A percentile compares a stretch with the other conserved stretches of the same genome.
Conservation (phyloP, 495 filamentous ascomycete genomes). For the Penicillium alfredii region DNA sequence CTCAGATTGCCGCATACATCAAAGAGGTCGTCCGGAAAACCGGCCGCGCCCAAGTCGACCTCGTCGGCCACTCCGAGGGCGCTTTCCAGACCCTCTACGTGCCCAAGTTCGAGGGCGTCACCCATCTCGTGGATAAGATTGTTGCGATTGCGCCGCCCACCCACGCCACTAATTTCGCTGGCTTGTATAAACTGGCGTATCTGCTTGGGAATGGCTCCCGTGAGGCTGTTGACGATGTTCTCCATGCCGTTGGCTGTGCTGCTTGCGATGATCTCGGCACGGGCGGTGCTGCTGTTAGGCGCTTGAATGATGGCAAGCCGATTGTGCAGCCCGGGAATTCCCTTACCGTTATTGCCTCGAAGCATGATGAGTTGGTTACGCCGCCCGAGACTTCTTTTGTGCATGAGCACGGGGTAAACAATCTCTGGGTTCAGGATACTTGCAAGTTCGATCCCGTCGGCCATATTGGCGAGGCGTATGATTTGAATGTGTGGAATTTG, state of each 20-base stretch:
- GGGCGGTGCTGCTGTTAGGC: constrained; percentile 32
- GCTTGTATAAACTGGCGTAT: constrained; percentile 43
- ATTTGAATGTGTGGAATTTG: constrained; percentile 50
- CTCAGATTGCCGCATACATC: constrained; percentile 46
- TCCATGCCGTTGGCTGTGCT: constrained; percentile 38
- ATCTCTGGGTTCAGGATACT: constrained; percentile 42
- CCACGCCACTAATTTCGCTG: constrained; percentile 42
- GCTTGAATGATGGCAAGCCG: constrained; percentile 36
- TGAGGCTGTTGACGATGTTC: constrained; percentile 22
- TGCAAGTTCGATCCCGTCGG: constrained; percentile 45
- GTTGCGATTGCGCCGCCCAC: constrained; percentile 48
- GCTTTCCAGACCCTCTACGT: constrained; percentile 48
- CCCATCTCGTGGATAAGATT: constrained; percentile 39
- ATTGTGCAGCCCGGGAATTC: constrained; percentile 45
- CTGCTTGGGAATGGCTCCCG: constrained; percentile 34
- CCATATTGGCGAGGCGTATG: constrained; percentile 49
- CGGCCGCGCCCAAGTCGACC: constrained; percentile 40
- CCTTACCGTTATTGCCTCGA: constrained; percentile 45
- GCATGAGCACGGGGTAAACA: constrained; percentile 40
- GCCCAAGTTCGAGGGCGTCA: constrained; percentile 44
- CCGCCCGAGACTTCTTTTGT: constrained; percentile 38
- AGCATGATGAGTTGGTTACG: constrained; percentile 44
- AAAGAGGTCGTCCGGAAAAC: constrained; percentile 35
- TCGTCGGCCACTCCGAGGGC: constrained; percentile 53
- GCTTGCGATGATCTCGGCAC: constrained; percentile 42